These are phyloP conservation scores for Aegilops longissima DNA, from an alignment of 176 grass and related monocot species.

Conservation along the genomic window DNA sequence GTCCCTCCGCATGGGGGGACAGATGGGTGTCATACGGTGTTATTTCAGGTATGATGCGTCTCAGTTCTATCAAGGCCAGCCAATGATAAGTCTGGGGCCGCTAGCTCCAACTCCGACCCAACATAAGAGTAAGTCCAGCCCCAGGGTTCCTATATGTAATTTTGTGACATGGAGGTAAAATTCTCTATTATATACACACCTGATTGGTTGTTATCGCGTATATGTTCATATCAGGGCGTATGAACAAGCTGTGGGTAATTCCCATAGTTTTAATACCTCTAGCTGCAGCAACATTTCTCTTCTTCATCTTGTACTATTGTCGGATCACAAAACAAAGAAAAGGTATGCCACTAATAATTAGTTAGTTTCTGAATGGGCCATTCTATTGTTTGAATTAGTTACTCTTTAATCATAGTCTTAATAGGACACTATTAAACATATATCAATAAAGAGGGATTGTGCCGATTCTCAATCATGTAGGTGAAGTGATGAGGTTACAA, in stretches of 20 bases:
- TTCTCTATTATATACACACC: not conserved
- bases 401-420: not conserved
- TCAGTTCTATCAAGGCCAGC: not conserved
- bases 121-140: not conserved
- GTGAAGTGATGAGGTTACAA: not conserved
- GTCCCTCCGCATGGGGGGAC: not conserved
- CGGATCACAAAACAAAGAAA: not conserved
- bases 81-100: not conserved
- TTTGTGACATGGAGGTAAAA: not conserved
- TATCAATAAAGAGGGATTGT: not conserved
- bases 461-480: not conserved
- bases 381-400: not conserved
- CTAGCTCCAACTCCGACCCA: not conserved
- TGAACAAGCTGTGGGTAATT: not conserved
- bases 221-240: not conserved
- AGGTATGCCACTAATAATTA: conserved; percentile 7
- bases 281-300: not conserved
- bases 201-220: not conserved
- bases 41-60: not conserved
- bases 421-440: not conserved
- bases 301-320: not conserved
- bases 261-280: not conserved
- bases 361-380: not conserved
- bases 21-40: not conserved
- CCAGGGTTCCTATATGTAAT: too few species aligned